phyloP scores from a whole-genome alignment of 495 filamentous ascomycete species.

The Xylaria sp. region DNA sequence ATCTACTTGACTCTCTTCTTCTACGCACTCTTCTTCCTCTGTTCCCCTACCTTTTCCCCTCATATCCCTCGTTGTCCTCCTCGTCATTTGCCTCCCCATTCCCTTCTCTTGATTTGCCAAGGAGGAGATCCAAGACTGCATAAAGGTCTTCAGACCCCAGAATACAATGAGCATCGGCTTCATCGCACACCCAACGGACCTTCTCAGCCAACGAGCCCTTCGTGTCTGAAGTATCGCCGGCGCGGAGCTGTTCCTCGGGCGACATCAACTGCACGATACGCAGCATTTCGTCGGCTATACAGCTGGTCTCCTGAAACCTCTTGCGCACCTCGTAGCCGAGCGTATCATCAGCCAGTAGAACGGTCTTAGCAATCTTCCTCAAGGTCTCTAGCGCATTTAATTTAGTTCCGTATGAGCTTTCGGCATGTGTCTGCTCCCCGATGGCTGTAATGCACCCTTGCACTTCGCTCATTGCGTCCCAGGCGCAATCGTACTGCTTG shows the following conservation, averaged over 20 bases:
- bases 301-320: background rate
- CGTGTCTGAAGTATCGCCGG: background rate
- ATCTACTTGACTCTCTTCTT: background rate
- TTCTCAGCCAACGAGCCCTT: background rate
- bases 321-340: conserved; percentile 8
- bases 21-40: too few species aligned
- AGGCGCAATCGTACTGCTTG: conserved; percentile 15
- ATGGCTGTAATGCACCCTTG: background rate
- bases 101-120: background rate
- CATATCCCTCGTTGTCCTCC: too few species aligned
- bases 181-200: background rate
- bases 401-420: conserved; percentile 28
- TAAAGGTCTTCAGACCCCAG: background rate
- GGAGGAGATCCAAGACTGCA: background rate
- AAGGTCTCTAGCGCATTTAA: conserved; percentile 28
- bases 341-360: conserved; percentile 15
- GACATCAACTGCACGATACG: background rate
- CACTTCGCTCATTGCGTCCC: background rate
- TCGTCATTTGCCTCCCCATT: too few species aligned
- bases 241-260: conserved; percentile 6
- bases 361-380: conserved; percentile 23
- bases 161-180: background rate
- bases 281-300: background rate
- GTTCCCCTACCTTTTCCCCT: too few species aligned
- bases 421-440: background rate